Evolutionary conservation across 768 basidiomycete genomes (phyloP).

Genomic region (Xerocomellus chrysenteron): DNA sequence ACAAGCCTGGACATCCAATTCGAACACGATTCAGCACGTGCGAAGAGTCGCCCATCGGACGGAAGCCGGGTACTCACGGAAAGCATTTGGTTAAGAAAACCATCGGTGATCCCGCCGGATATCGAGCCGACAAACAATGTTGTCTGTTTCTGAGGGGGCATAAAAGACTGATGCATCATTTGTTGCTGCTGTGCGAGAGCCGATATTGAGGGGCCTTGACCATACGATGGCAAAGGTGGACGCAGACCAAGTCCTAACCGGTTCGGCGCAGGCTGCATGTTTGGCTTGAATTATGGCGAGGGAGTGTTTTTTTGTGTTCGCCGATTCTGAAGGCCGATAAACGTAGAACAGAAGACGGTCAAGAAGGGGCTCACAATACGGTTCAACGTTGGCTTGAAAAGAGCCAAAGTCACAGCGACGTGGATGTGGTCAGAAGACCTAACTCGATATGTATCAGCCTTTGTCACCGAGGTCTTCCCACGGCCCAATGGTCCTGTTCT

Average conservation of each 20-base stretch:
- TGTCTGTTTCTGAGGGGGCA: constrained; percentile 70
- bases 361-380: constrained; percentile 1
- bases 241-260: constrained; percentile 87
- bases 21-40: neutral
- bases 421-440: neutral
- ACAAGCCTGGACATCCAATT: constrained; percentile 62
- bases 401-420: neutral
- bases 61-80: constrained; percentile 47
- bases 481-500: constrained; percentile 58
- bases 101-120: constrained; percentile 87
- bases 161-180: constrained; percentile 55
- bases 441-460: neutral
- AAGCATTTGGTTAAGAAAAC: constrained; percentile 75
- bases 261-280: constrained; percentile 69
- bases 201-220: constrained; percentile 89
- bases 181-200: constrained; percentile 87
- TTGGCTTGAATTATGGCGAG: constrained; percentile 2
- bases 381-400: neutral
- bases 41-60: neutral
- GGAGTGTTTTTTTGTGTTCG: neutral
- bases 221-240: constrained; percentile 82
- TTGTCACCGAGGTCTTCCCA: neutral
- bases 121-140: constrained; percentile 93
- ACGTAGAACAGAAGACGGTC: neutral
- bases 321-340: neutral